Conservation (phyloP, 176 grass and related monocot genomes). For the Ensete ventricosum region DNA sequence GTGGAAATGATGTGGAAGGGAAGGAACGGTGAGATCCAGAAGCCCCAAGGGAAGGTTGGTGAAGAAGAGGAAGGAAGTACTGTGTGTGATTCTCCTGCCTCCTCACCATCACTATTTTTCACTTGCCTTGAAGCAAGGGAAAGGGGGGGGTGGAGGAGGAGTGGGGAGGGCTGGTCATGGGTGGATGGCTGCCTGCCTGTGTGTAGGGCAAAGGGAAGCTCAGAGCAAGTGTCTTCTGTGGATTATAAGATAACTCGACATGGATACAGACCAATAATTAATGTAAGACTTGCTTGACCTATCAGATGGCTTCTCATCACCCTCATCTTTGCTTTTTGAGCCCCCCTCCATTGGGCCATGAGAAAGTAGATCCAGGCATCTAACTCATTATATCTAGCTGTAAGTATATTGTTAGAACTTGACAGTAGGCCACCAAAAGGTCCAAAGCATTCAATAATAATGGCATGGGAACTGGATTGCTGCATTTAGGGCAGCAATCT, state of each 20-base stretch:
- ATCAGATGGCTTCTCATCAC: background rate
- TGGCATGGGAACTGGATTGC: background rate
- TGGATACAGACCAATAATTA: background rate
- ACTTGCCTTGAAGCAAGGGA: background rate
- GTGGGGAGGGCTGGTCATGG: background rate
- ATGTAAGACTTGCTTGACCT: background rate
- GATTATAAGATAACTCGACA: background rate
- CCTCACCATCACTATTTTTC: background rate
- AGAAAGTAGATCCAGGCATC: background rate
- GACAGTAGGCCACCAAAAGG: background rate
- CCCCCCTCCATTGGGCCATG: background rate
- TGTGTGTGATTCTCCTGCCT: background rate
- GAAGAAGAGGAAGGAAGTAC: background rate
- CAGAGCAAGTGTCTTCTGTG: background rate
- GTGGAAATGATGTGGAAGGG: background rate
- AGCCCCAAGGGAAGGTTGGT: background rate
- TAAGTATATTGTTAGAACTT: background rate
- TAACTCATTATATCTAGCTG: slow-evolving; percentile 2
- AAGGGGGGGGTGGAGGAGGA: background rate
- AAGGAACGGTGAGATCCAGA: background rate
- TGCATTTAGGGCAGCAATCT: too few species aligned
- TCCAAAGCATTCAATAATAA: background rate
- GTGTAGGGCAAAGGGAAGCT: slow-evolving; percentile 1
- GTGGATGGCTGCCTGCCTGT: background rate
- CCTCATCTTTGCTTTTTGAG: too few species aligned